Evolutionary conservation across 805 yeast species (phyloP), one percentile per base, ranked within the genome.

Genomic region (Debaryomyces prosopidis): DNA sequence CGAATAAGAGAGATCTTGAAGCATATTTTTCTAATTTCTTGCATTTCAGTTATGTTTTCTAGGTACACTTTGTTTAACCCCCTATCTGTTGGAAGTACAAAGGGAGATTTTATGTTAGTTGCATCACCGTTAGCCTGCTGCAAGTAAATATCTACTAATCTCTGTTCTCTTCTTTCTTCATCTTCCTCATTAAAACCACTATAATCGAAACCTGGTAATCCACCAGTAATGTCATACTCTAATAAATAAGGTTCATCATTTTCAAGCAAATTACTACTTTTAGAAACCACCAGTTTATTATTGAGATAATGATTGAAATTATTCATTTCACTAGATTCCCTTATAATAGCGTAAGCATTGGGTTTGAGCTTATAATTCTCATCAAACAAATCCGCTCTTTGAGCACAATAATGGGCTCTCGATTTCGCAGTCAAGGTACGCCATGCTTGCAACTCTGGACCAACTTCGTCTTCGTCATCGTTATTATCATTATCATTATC

Each of bases 1-100:
- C 96, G 75, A 47, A 94, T 88, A 40, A 90, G 69, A 4, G 92
- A 84, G 16, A 94, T 88, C 62, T 91, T 91, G 68, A 89, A 87
- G 61, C 97, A 91, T 3, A 89, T 75, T 51, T 84, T 87, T 46
- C 99, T 73, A 30, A 94, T 87, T 54, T 89, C 89, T 67, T 92
- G 97, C 75, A 94, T 88, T 51, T 85, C 79, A 1, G 74, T 68
- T 36, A 94, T 83, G 55, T 91, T 94, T 16, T 77, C 75, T 54
- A 79, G 74, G 45, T 88, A 69, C 7, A 81, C 69, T 12, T 76
- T 73, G 45, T 82, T 80, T 40, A 89, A 70, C 0, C 96, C 96
- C 14, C 73, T 71, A 12, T 72, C 64, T 46, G 40, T 72, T 56
- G 68, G 61, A 36, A 69, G 47, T 4, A 63, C 64, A 47, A 71